Conservation (phyloP, 345 rosid species). For the Eucalyptus leucophloia region DNA sequence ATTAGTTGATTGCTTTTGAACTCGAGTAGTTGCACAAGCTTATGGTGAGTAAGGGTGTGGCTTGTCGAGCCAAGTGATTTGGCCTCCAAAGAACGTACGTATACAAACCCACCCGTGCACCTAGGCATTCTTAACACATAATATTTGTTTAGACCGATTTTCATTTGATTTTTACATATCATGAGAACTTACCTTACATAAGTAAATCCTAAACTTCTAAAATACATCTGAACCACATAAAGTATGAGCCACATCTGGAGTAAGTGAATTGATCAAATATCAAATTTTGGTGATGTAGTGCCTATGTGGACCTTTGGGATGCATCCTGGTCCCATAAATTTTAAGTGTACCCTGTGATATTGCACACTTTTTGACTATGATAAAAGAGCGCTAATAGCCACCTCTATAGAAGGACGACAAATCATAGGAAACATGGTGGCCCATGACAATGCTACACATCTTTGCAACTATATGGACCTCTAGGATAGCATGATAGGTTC, state of each 20-base stretch:
- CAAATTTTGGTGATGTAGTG: accelerated
- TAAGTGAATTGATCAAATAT: neutral
- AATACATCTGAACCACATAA: neutral
- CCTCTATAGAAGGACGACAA: neutral
- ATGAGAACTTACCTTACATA: neutral
- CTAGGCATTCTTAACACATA: accelerated
- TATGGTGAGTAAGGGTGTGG: accelerated
- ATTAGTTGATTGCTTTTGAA: neutral
- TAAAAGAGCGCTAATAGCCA: neutral
- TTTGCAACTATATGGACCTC: neutral
- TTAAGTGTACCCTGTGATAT: neutral
- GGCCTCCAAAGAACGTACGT: neutral
- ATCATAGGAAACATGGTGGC: neutral
- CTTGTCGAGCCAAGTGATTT: neutral
- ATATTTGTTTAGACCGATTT: neutral
- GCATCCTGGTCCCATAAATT: neutral
- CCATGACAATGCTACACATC: neutral
- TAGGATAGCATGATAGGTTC: neutral
- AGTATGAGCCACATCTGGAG: accelerated
- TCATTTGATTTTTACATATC: neutral
- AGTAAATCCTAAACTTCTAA: neutral
- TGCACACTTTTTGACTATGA: neutral
- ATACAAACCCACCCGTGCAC: neutral
- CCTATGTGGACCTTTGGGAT: too few relatives aligned
- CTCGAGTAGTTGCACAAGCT: accelerated